These are phyloP conservation scores for Debaryomyces hansenii DNA, from an alignment of 805 yeast species.

Conservation along the genomic window DNA sequence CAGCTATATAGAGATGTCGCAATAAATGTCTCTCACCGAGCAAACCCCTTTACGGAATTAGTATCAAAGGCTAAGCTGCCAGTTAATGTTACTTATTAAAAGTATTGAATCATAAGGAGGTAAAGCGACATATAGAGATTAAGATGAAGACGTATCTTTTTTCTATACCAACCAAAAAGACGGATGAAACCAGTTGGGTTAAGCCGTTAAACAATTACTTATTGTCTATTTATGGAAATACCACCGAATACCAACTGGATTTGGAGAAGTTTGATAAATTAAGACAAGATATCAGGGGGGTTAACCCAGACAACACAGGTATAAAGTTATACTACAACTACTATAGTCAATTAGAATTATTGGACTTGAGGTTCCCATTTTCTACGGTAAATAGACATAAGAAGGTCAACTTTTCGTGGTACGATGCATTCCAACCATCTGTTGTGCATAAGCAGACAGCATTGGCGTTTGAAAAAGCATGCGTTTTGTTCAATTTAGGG, in stretches of 20 bases:
- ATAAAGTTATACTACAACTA: conserved; percentile 63
- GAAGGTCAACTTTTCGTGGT: conserved; percentile 71
- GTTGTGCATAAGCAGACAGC: conserved; percentile 68
- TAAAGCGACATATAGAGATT: background rate
- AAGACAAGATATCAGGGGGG: conserved; percentile 58
- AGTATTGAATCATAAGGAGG: background rate
- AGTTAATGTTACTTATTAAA: background rate
- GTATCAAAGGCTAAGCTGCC: too few relatives aligned
- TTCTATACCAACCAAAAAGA: conserved; percentile 37
- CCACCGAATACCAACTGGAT: conserved; percentile 58
- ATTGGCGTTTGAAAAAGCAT: conserved; percentile 86
- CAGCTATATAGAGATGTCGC: background rate
- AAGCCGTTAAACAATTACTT: conserved; percentile 60
- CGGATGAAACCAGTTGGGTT: conserved; percentile 66
- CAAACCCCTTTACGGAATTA: background rate
- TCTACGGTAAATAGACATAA: conserved; percentile 44
- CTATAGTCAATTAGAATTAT: conserved; percentile 76
- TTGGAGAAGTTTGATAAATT: conserved; percentile 53
- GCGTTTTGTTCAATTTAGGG: conserved; percentile 76
- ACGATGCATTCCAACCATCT: conserved; percentile 59
- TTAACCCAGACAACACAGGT: conserved; percentile 42
- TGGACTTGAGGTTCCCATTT: conserved; percentile 75
- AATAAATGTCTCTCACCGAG: background rate
- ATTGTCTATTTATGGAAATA: conserved; percentile 60
- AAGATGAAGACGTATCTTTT: conserved; percentile 26